A percentile compares a stretch with the other conserved stretches of the same genome.
These are phyloP conservation scores for Cryptococcus wingfieldii DNA, from an alignment of 1,284 basidiomycete species.

Conservation along the genomic window DNA sequence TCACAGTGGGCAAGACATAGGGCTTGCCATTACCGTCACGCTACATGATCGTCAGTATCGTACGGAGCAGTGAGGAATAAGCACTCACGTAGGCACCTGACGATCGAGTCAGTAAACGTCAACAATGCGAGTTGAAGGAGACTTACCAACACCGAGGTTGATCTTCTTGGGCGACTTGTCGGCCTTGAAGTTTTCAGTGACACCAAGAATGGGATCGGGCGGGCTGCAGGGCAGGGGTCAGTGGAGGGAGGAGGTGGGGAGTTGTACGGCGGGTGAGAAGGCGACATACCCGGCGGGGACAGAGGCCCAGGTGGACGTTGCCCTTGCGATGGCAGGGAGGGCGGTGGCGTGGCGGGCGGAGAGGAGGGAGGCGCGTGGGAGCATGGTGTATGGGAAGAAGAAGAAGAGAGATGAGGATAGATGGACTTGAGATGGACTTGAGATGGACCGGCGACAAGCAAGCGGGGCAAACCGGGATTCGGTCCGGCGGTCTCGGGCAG, in stretches of 20 bases:
- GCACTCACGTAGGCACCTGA: conserved; percentile 42
- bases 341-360: neutral
- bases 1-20: conserved; percentile 85
- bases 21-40: conserved; percentile 93
- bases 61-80: neutral
- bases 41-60: conserved; percentile 46
- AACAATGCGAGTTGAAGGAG: conserved; percentile 5
- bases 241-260: no score
- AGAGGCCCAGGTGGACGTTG: conserved; percentile 25
- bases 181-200: conserved; percentile 60
- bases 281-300: conserved; percentile 32
- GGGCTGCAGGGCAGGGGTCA: conserved; percentile 12
- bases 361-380: conserved; percentile 14
- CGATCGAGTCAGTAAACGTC: neutral
- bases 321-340: conserved; percentile 4
- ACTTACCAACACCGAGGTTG: conserved; percentile 86
- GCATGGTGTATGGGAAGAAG: conserved; percentile 7
- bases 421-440: no score
- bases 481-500: no score
- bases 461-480: no score
- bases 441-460: no score
- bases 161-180: conserved; percentile 89
- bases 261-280: neutral
- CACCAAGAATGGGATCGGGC: conserved; percentile 35
- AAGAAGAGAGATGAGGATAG: no score